phyloP scores from a whole-genome alignment of 495 filamentous ascomycete genomes.

The Aspergillus biplanus region DNA sequence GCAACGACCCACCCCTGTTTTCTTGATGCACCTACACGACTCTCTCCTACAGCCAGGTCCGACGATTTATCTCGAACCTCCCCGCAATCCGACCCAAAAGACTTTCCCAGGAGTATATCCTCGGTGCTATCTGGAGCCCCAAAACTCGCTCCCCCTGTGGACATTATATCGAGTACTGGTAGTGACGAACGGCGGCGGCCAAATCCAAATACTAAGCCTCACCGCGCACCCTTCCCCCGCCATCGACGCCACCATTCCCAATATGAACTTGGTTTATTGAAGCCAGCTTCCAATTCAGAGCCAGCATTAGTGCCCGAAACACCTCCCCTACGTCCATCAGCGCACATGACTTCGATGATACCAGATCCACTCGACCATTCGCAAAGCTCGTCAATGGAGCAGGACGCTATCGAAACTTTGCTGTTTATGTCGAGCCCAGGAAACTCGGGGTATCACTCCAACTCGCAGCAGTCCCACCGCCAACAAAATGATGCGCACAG shows the following conservation, averaged over 20 bases:
- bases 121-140: slow-evolving; percentile 32
- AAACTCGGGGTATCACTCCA: slow-evolving; percentile 61
- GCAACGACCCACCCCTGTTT: slow-evolving; percentile 10
- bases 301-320: slow-evolving; percentile 34
- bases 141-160: slow-evolving; percentile 61
- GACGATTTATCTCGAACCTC: slow-evolving; percentile 20
- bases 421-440: slow-evolving; percentile 87
- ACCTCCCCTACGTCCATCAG: slow-evolving; percentile 37
- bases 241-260: slow-evolving; percentile 46
- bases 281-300: slow-evolving; percentile 27
- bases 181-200: slow-evolving; percentile 38
- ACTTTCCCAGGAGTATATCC: neutral
- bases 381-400: slow-evolving; percentile 72
- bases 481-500: slow-evolving; percentile 30
- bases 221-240: slow-evolving; percentile 30
- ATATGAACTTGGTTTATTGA: slow-evolving; percentile 32
- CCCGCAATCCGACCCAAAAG: slow-evolving; percentile 20
- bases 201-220: slow-evolving; percentile 43
- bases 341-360: slow-evolving; percentile 19
- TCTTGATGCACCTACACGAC: slow-evolving; percentile 15
- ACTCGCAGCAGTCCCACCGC: slow-evolving; percentile 32
- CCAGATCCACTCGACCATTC: slow-evolving; percentile 54
- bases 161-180: slow-evolving; percentile 48
- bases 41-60: slow-evolving; percentile 18
- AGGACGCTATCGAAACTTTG: slow-evolving; percentile 85